Evolutionary conservation across 768 basidiomycete genomes (phyloP).

Genomic region (Trametes gibbosa): DNA sequence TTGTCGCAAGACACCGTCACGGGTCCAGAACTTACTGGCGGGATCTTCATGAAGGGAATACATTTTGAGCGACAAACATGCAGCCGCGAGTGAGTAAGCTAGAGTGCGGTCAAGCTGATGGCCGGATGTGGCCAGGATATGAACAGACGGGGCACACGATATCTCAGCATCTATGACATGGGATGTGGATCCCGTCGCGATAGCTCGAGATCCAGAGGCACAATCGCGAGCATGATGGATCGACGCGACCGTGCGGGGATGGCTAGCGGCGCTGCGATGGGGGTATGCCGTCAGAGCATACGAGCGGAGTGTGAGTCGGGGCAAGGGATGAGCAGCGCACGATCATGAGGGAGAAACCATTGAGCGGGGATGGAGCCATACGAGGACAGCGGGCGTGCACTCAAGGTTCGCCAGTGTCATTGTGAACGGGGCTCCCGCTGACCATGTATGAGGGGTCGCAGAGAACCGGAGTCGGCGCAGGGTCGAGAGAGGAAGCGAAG

Average conservation of each 20-base stretch:
- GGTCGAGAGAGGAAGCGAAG: background rate
- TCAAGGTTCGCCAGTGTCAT: background rate
- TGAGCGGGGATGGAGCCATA: background rate
- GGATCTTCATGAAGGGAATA: background rate
- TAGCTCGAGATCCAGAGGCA: background rate
- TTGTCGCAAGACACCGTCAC: background rate
- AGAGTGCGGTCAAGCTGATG: background rate
- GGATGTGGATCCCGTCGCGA: background rate
- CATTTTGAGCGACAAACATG: background rate
- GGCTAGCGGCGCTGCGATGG: background rate
- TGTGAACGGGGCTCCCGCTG: background rate
- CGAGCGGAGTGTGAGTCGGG: background rate
- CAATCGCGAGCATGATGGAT: background rate
- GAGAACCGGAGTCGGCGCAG: background rate
- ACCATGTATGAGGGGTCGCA: background rate
- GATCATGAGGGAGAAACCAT: background rate
- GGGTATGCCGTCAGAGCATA: slow-evolving; percentile 1
- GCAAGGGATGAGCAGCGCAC: slow-evolving; percentile 6
- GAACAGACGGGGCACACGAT: background rate
- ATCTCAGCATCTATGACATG: background rate
- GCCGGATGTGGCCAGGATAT: slow-evolving; percentile 1
- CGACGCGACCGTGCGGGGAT: background rate
- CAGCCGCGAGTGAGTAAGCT: background rate
- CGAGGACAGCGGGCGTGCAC: slow-evolving; percentile 1
- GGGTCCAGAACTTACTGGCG: background rate